phyloP scores from a whole-genome alignment of 805 yeast species.

The Pachysolen tannophilus region DNA sequence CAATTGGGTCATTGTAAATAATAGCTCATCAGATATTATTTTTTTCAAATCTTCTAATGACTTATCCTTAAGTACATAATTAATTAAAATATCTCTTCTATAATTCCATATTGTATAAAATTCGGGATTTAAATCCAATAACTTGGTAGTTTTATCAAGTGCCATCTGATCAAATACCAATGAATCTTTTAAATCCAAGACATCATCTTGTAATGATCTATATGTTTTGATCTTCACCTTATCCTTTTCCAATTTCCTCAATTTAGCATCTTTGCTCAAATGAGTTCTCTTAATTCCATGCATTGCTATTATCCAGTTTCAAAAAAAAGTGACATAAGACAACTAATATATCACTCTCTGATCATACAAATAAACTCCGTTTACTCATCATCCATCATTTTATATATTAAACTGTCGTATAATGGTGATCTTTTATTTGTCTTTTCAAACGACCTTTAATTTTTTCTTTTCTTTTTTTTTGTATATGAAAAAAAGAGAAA shows the following conservation, averaged over 20 bases:
- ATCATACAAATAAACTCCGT: no score
- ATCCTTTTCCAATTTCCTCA: conserved; percentile 48
- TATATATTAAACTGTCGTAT: no score
- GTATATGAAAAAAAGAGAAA: no score
- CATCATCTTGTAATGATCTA: conserved; percentile 31
- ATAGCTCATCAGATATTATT: no score
- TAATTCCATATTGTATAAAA: conserved; percentile 86
- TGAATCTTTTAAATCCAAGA: conserved; percentile 28
- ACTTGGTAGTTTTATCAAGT: conserved; percentile 44
- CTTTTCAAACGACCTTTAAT: no score
- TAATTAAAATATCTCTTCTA: conserved; percentile 60
- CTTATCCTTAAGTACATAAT: conserved; percentile 18
- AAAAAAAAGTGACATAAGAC: no score
- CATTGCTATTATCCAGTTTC: no score
- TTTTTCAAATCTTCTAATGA: conserved; percentile 27
- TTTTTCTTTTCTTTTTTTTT: no score
- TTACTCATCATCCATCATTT: no score
- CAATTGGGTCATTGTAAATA: conserved; percentile 50
- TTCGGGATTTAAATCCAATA: conserved; percentile 73
- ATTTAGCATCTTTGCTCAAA: conserved; percentile 47
- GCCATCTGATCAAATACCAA: conserved; percentile 26
- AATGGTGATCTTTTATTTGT: no score
- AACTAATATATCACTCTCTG: no score
- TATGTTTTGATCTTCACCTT: conserved; percentile 51
- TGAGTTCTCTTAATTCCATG: conserved; percentile 66